phyloP scores from a whole-genome alignment of 176 grass and related monocot genomes.

The barley (Hordeum vulgare) region DNA sequence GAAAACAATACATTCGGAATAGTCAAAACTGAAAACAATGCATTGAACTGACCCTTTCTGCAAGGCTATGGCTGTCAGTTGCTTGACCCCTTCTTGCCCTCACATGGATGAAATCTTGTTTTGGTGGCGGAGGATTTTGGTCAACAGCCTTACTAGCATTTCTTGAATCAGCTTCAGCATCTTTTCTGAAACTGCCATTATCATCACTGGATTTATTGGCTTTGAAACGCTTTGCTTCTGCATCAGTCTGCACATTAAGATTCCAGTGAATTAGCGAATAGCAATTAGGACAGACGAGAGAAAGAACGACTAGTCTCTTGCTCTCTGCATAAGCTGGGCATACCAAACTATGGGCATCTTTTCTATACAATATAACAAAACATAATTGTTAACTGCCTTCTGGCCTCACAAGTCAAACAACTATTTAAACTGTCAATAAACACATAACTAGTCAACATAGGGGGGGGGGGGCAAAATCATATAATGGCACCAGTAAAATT shows the following conservation, averaged over 20 bases:
- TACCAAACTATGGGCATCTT: background rate
- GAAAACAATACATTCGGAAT: background rate
- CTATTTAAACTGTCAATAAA: background rate
- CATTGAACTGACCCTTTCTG: slow-evolving; percentile 74
- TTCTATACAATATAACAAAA: background rate
- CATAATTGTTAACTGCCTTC: background rate
- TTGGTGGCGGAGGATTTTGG: slow-evolving; percentile 56
- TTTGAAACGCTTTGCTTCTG: slow-evolving; percentile 60
- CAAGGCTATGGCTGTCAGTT: slow-evolving; percentile 94
- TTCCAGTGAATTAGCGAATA: slow-evolving; percentile 3
- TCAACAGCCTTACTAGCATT: slow-evolving; percentile 43
- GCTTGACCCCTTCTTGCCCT: slow-evolving; percentile 97
- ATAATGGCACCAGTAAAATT: background rate
- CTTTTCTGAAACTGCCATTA: slow-evolving; percentile 46
- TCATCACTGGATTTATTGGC: slow-evolving; percentile 47
- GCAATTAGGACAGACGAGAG: background rate
- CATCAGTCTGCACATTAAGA: slow-evolving; percentile 39
- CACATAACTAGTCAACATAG: background rate
- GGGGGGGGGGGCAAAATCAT: background rate
- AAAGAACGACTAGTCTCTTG: background rate
- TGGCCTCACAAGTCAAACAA: background rate
- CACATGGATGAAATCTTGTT: slow-evolving; percentile 97
- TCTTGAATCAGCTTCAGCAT: slow-evolving; percentile 61
- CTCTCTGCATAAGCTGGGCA: background rate
- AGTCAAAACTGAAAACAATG: background rate